Base-by-base conservation (phyloP, 2,329 filamentous ascomycete species). In the Emergomyces pasteurianus region DNA sequence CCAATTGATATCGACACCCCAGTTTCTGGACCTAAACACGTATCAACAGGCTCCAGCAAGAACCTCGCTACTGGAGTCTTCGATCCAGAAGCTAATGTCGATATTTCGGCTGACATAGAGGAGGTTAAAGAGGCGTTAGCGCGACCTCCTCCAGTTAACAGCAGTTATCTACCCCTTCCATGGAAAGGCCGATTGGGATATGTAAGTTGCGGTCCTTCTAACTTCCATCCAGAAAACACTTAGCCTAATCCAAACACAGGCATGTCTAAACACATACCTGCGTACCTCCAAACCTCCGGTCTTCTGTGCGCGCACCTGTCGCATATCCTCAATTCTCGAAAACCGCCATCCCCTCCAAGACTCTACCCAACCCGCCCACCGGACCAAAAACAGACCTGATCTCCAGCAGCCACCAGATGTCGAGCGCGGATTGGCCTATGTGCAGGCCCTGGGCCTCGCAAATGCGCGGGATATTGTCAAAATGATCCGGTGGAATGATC, bases 131-230 rank as follows among this genome's bases (percentile, higher is more conserved):
- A 81, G 66, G 83, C 84, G 23, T 67, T 82, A 28, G 79, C 80
- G 9, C 79, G 90, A 60, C 82, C 87, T 14, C 90, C 90, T 7
- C 84, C 91, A 0, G 85, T 95, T 18, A 88, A 96, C 69, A 96
- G 90, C 70, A 83, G 83, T 65, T 89, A 86, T 68, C 79, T 96
- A 23, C 92, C 92, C 28, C 73, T 96, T 26, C 92, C 92, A 0
- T 96, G 92, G 92, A 90, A 87, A 74, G 92, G 92, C 0, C 83
- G 92, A 34, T 72, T 96, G 63, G 92, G 92, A 61, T 96, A 95
- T 81, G 90, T 92, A 73, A 77, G 86, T 74, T 23, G 26, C 23
- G 34, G 3, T 21, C 6, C 16, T 2, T 12, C 1, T 12, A 10
- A 12, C 10, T 10, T 12, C 10, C n/a, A 21, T 23, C 4, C 7